phyloP scores from a whole-genome alignment of 2,329 filamentous ascomycete genomes.

The Fusarium tanahbumbuense region DNA sequence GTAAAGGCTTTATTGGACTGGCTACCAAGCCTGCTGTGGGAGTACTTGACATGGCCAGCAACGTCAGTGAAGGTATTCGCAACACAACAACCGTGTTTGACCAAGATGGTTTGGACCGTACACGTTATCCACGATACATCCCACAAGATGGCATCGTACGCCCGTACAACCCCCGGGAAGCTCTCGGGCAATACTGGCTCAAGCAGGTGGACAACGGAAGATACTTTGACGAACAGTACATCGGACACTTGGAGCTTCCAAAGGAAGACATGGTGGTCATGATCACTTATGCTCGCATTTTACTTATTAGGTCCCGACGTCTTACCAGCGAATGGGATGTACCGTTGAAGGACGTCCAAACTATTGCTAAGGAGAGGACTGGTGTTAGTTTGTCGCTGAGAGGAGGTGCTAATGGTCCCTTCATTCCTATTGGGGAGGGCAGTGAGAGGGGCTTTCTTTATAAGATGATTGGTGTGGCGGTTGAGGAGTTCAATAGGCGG shows the following conservation, averaged over 20 bases:
- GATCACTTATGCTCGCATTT: conserved; percentile 87
- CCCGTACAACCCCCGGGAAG: conserved; percentile 93
- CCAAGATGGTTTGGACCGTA: conserved; percentile 90
- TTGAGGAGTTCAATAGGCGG: conserved; percentile 74
- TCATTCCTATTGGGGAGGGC: conserved; percentile 93
- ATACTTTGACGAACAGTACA: conserved; percentile 97
- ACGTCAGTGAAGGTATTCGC: conserved; percentile 95
- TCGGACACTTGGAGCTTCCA: conserved; percentile 93
- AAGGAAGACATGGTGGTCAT: conserved; percentile 90
- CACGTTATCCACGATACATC: conserved; percentile 93
- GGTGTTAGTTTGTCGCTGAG: conserved; percentile 90
- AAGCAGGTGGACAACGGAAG: conserved; percentile 98
- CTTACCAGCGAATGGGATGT: conserved; percentile 96
- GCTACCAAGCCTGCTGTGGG: conserved; percentile 97
- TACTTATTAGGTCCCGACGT: conserved; percentile 88
- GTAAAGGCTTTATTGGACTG: conserved; percentile 93
- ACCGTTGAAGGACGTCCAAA: conserved; percentile 93
- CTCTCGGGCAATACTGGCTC: conserved; percentile 97
- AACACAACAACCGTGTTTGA: conserved; percentile 99
- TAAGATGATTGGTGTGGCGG: conserved; percentile 72
- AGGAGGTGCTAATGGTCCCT: conserved; percentile 92
- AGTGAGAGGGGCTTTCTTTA: conserved; percentile 73
- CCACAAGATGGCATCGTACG: conserved; percentile 92
- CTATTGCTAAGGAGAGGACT: conserved; percentile 95
- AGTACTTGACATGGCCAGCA: conserved; percentile 95